A percentile compares a stretch with the other conserved stretches of the same genome.
These are phyloP conservation scores for Hura crepitans DNA, from an alignment of 441 rosid genomes.

Conservation along the genomic window DNA sequence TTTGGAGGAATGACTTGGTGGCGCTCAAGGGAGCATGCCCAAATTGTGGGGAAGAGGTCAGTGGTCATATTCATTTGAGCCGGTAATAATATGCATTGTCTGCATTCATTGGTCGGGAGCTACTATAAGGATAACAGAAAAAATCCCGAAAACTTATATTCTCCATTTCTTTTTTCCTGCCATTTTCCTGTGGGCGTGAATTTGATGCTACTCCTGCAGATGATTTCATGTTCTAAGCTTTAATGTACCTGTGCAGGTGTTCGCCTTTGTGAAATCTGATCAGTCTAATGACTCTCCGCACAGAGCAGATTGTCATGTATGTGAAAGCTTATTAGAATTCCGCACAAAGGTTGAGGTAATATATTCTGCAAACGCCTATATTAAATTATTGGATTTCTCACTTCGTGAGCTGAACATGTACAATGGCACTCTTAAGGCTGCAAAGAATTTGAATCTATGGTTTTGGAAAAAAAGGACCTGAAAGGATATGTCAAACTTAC, in stretches of 20 bases:
- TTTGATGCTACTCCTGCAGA: neutral
- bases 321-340: constrained; percentile 73
- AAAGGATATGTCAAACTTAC: neutral
- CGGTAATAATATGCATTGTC: neutral
- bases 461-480: neutral
- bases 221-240: neutral
- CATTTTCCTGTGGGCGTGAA: neutral
- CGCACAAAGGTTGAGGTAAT: constrained; percentile 82
- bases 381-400: neutral
- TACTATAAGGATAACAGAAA: neutral
- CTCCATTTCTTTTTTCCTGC: neutral
- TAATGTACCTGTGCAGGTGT: constrained; percentile 50
- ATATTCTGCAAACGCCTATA: constrained; percentile 7
- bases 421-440: neutral
- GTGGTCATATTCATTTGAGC: too few species aligned
- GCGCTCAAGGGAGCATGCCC: constrained; percentile 91
- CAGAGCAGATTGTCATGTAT: constrained; percentile 88
- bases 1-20: constrained; percentile 87
- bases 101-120: neutral
- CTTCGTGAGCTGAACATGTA: neutral
- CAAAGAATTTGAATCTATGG: neutral
- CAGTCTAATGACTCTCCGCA: constrained; percentile 57
- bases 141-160: constrained; percentile 8
- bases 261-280: constrained; percentile 76
- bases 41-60: constrained; percentile 94